A percentile compares a stretch with the other conserved stretches of the same genome.
Conservation (phyloP, 192 early-diverging fungal species). For the Chytriomyces hyalinus region DNA sequence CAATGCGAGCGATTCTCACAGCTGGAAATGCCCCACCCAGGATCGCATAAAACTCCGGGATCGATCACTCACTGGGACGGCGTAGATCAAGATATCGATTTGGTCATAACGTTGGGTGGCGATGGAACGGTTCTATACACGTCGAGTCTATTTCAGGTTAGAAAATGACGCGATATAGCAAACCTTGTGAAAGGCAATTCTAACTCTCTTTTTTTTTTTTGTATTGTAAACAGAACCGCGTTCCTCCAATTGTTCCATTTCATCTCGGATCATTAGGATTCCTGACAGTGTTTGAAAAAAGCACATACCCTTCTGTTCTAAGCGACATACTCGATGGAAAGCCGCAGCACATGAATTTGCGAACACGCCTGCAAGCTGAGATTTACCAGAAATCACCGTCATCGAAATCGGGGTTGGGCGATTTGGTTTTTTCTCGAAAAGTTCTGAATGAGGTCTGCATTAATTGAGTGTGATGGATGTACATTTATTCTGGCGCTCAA, state of each 20-base stretch:
- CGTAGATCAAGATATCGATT: conserved; percentile 62
- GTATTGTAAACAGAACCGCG: conserved; percentile 62
- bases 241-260: conserved; percentile 94
- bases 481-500: too few species aligned
- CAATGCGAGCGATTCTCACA: background rate
- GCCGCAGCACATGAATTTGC: conserved; percentile 67
- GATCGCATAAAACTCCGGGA: background rate
- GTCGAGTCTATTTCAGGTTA: conserved; percentile 43
- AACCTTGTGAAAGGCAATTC: background rate
- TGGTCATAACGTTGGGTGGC: conserved; percentile 92
- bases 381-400: conserved; percentile 35
- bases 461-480: too few species aligned
- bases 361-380: conserved; percentile 69
- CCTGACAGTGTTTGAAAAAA: conserved; percentile 84
- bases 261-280: conserved; percentile 95
- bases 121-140: conserved; percentile 96
- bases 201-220: background rate
- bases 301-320: conserved; percentile 62
- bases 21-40: background rate
- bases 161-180: background rate
- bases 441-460: conserved; percentile 79
- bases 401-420: conserved; percentile 44
- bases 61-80: conserved; percentile 9
- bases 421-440: conserved; percentile 69
- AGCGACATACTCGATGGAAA: conserved; percentile 52